Evolutionary conservation across 106 monocot species (phyloP).

Genomic region (Dioscorea dumetorum): DNA sequence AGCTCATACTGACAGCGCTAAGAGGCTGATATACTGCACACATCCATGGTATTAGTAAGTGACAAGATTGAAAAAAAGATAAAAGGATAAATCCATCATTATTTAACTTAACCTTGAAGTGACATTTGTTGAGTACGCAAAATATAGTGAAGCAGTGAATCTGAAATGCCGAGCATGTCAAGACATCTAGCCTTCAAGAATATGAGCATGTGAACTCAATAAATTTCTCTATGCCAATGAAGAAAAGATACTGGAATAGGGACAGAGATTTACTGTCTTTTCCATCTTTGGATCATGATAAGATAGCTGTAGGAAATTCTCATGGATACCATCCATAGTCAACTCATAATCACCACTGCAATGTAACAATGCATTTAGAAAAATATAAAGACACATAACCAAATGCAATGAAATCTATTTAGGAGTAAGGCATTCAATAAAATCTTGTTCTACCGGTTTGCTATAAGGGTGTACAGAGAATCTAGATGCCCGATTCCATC

Average conservation of each 20-base stretch:
- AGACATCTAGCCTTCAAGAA: slow-evolving; percentile 62
- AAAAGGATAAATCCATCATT: not conserved
- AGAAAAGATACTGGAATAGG: slow-evolving; percentile 2
- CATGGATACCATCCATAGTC: slow-evolving; percentile 97
- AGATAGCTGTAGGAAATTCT: slow-evolving; percentile 70
- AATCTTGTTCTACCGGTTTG: slow-evolving; percentile 53
- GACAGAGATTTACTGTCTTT: slow-evolving; percentile 65
- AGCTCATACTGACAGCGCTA: slow-evolving; percentile 44
- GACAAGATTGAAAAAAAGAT: not conserved
- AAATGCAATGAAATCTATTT: not conserved
- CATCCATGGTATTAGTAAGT: not conserved
- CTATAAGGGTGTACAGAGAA: slow-evolving; percentile 60
- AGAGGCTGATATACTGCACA: slow-evolving; percentile 78
- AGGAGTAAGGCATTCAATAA: not conserved
- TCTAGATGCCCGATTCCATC: slow-evolving; percentile 37
- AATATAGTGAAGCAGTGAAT: slow-evolving; percentile 57
- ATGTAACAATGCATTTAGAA: slow-evolving; percentile 8
- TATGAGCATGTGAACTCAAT: not conserved
- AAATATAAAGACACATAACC: not conserved
- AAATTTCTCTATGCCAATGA: not conserved
- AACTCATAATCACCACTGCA: slow-evolving; percentile 94
- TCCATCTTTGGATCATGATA: slow-evolving; percentile 92
- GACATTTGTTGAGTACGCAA: slow-evolving; percentile 74
- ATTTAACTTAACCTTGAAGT: slow-evolving; percentile 46
- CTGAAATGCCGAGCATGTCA: slow-evolving; percentile 71